Conservation (phyloP, 2,329 filamentous ascomycete genomes). For the Cercospora berteroae region DNA sequence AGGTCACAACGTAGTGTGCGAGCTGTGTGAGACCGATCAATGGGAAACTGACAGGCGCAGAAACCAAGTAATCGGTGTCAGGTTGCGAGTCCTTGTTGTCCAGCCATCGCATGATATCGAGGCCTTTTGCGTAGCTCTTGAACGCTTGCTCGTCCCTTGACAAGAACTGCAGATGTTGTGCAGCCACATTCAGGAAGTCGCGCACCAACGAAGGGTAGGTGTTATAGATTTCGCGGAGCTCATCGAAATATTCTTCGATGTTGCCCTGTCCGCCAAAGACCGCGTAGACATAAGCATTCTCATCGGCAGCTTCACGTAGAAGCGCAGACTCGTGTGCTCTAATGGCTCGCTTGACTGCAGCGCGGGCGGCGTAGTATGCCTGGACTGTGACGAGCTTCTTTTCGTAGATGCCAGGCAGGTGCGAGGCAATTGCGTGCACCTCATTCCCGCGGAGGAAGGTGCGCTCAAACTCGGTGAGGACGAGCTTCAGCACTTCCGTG, state of each 20-base stretch:
- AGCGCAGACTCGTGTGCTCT: conserved; percentile 92
- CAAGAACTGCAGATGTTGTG: conserved; percentile 81
- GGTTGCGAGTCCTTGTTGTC: conserved; percentile 85
- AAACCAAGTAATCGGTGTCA: conserved; percentile 90
- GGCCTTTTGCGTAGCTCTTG: conserved; percentile 96
- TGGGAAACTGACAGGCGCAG: conserved; percentile 91
- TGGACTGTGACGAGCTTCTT: conserved; percentile 90
- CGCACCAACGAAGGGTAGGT: conserved; percentile 90
- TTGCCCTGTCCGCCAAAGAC: conserved; percentile 98
- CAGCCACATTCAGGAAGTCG: conserved; percentile 76
- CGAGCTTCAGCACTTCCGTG: conserved; percentile 85
- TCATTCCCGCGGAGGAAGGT: conserved; percentile 94
- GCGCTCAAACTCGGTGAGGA: conserved; percentile 94
- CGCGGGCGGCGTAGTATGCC: conserved; percentile 87
- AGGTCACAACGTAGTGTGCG: conserved; percentile 92
- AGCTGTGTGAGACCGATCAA: conserved; percentile 95
- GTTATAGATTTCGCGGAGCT: conserved; percentile 84
- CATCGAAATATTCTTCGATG: conserved; percentile 99
- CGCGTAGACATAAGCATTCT: conserved; percentile 80
- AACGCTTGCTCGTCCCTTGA: conserved; percentile 80
- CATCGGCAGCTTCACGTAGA: conserved; percentile 81
- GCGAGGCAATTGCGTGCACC: conserved; percentile 83
- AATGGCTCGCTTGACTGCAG: conserved; percentile 79
- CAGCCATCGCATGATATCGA: conserved; percentile 92
- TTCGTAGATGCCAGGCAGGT: conserved; percentile 80